Conservation (phyloP, 2,329 filamentous ascomycete genomes). For the Colletotrichum musicola region DNA sequence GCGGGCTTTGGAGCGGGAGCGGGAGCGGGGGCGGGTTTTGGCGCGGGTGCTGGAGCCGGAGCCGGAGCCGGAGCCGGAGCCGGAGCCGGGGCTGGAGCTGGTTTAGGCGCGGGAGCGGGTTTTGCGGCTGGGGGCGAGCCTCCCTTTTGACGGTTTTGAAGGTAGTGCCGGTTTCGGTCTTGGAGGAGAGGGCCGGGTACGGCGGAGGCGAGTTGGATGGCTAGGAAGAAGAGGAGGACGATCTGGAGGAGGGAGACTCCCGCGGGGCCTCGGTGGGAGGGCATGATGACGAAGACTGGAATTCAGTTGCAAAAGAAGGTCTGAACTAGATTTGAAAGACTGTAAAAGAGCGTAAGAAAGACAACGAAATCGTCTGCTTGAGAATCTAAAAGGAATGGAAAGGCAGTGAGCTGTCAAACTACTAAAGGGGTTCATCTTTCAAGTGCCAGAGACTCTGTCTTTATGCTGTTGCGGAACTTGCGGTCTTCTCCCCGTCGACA, state of each 20-base stretch:
- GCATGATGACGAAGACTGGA: not conserved
- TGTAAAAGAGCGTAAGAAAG: no score
- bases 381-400: no score
- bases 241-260: not conserved
- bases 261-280: not conserved
- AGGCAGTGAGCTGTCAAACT: no score
- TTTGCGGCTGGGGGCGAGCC: no score
- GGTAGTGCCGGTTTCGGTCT: not conserved
- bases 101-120: not conserved
- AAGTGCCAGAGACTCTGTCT: no score
- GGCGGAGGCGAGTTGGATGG: not conserved
- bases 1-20: not conserved
- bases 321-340: not conserved
- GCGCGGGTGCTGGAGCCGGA: no score
- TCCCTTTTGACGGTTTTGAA: not conserved
- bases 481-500: no score
- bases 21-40: not conserved
- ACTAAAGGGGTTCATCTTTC: no score
- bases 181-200: not conserved
- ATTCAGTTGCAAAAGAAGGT: not conserved
- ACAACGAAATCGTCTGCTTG: no score
- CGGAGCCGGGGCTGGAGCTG: not conserved
- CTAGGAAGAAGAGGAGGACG: not conserved
- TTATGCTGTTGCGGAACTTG: no score
- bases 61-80: no score